phyloP scores from a whole-genome alignment of 768 basidiomycete genomes.

The Saitozyma podzolica region DNA sequence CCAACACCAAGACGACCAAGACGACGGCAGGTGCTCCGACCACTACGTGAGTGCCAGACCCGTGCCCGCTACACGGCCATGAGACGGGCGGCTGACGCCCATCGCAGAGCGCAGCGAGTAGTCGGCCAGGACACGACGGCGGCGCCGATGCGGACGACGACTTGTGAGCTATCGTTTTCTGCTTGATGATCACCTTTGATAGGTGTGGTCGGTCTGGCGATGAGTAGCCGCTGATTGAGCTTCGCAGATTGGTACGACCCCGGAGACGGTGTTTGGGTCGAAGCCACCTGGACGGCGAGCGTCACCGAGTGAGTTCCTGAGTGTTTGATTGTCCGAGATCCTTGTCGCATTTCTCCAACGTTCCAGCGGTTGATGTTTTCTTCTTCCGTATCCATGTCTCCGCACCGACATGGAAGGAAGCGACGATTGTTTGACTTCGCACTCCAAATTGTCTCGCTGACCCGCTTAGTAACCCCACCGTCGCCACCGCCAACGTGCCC shows the following conservation, averaged over 20 bases:
- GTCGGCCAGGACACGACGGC: conserved; percentile 17
- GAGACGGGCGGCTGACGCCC: conserved; percentile 2
- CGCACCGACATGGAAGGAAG: not conserved
- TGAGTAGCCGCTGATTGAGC: not conserved
- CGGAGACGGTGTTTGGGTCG: conserved; percentile 33
- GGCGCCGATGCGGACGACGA: conserved; percentile 31
- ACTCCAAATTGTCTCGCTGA: not conserved
- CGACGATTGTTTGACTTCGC: not conserved
- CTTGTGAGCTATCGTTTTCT: conserved; percentile 13
- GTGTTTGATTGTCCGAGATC: not conserved
- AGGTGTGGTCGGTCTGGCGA: conserved; percentile 14
- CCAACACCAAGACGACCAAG: conserved; percentile 5
- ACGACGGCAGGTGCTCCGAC: conserved; percentile 10
- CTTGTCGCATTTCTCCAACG: too few relatives aligned
- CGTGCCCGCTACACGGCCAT: conserved; percentile 2
- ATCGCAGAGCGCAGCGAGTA: conserved; percentile 9
- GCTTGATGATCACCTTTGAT: not conserved
- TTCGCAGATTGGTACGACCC: conserved; percentile 33
- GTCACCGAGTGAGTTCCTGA: conserved; percentile 28
- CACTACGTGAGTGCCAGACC: conserved; percentile 11
- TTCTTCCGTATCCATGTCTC: not conserved
- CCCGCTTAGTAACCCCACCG: conserved; percentile 23
- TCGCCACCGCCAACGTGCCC: conserved; percentile 37
- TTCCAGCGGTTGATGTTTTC: too few relatives aligned
- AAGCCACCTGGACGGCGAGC: conserved; percentile 39